Percentiles rank a stretch among this genome's conserved stretches.
Evolutionary conservation across 1,284 basidiomycete genomes (phyloP).

Genomic region (Cryptococcus sp.): DNA sequence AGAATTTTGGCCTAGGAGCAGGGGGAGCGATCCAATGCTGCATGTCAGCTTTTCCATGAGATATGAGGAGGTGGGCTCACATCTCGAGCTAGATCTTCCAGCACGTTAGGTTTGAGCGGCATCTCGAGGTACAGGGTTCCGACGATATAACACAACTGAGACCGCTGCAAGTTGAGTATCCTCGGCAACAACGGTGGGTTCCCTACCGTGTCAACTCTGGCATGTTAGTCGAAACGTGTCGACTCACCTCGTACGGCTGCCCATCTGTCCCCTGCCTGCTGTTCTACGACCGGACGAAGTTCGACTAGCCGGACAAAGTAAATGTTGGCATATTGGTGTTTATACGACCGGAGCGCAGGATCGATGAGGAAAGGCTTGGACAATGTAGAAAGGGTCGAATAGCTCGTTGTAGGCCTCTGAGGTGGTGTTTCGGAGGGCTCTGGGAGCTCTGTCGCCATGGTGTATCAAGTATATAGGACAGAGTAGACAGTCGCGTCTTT

Average conservation of each 20-base stretch:
- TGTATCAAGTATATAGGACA: background rate
- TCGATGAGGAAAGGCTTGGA: conserved; percentile 44
- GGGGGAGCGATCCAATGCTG: conserved; percentile 86
- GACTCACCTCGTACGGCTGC: conserved; percentile 55
- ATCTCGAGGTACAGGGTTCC: conserved; percentile 98
- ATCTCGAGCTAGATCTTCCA: conserved; percentile 89
- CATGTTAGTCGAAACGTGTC: background rate
- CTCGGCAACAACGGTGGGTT: conserved; percentile 69
- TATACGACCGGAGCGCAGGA: conserved; percentile 47
- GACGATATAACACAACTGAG: conserved; percentile 79
- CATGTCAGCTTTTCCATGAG: conserved; percentile 3
- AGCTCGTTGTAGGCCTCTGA: conserved; percentile 27
- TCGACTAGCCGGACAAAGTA: conserved; percentile 74
- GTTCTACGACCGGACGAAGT: conserved; percentile 59
- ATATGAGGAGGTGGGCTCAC: conserved; percentile 51
- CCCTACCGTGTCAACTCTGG: conserved; percentile 48
- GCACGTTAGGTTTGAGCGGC: conserved; percentile 94
- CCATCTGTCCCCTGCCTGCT: conserved; percentile 64
- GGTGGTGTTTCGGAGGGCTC: conserved; percentile 2
- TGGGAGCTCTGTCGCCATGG: conserved; percentile 13
- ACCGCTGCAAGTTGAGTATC: conserved; percentile 82
- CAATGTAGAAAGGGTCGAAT: conserved; percentile 39
- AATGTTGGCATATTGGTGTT: conserved; percentile 87
- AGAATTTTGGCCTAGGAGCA: conserved; percentile 65
- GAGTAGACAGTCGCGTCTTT: background rate